A percentile compares a stretch with the other conserved stretches of the same genome.
phyloP scores from a whole-genome alignment of 768 basidiomycete species.

The Pleurotus giganteus region DNA sequence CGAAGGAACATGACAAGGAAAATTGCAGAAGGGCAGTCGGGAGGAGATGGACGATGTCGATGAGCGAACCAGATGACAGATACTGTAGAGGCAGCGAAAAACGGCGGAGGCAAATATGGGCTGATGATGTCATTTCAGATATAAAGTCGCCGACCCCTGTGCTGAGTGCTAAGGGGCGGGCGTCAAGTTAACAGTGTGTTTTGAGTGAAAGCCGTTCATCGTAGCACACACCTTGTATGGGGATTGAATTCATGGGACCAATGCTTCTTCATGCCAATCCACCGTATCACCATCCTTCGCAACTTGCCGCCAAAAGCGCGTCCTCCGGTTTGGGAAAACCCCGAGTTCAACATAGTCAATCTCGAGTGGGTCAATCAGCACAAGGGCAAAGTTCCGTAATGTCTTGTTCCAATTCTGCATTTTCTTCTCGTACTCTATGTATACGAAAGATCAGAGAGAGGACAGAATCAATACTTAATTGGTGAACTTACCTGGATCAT shows the following conservation, averaged over 20 bases:
- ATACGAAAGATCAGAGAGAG: conserved; percentile 8
- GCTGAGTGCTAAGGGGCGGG: no score
- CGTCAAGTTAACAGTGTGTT: conserved; percentile 3
- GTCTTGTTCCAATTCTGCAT: conserved; percentile 50
- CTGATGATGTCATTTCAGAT: no score
- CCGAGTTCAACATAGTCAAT: conserved; percentile 71
- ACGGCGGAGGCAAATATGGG: no score
- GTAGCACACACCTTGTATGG: not conserved
- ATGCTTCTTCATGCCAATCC: conserved; percentile 56
- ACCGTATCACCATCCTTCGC: conserved; percentile 27
- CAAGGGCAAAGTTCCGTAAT: conserved; percentile 64
- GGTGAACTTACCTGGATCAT: not conserved
- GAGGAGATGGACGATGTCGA: no score
- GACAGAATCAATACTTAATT: not conserved
- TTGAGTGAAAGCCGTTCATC: not conserved
- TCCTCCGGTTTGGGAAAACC: conserved; percentile 55
- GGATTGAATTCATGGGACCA: conserved; percentile 52
- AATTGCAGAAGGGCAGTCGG: no score
- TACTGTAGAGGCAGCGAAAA: no score
- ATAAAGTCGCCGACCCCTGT: no score
- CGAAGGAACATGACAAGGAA: no score
- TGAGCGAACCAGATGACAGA: no score
- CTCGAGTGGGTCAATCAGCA: conserved; percentile 67
- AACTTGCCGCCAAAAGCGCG: conserved; percentile 40
- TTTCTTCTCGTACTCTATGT: conserved; percentile 38